Evolutionary conservation across 805 yeast species (phyloP).

Genomic region (Barnettozyma pratensis): DNA sequence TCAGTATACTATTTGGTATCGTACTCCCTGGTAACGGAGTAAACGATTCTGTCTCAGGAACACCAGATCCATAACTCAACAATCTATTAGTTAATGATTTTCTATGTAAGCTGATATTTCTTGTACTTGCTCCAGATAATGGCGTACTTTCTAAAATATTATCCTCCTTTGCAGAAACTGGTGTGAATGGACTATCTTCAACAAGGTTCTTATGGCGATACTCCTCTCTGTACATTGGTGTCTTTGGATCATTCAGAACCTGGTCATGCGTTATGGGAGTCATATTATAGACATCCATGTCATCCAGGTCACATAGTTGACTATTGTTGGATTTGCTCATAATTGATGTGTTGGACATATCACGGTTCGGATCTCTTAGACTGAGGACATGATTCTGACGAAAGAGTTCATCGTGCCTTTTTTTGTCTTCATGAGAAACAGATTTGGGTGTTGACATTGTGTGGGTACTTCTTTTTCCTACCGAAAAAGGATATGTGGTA

Average conservation of each 20-base stretch:
- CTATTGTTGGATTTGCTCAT: neutral
- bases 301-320: neutral
- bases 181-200: slow-evolving; percentile 8
- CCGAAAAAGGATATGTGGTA: no score
- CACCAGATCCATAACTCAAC: no score
- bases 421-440: slow-evolving; percentile 3
- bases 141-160: neutral
- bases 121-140: neutral
- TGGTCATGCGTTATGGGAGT: slow-evolving; percentile 16
- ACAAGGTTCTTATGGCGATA: slow-evolving; percentile 2
- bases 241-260: slow-evolving; percentile 23
- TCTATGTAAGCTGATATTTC: neutral
- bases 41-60: no score
- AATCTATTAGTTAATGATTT: no score
- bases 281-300: slow-evolving; percentile 4
- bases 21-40: neutral
- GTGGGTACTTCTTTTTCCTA: no score
- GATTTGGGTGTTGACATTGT: neutral
- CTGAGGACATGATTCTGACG: slow-evolving; percentile 17
- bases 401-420: slow-evolving; percentile 16
- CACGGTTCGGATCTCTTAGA: slow-evolving; percentile 10
- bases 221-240: slow-evolving; percentile 19
- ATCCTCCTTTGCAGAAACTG: slow-evolving; percentile 9
- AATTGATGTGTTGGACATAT: neutral
- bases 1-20: slow-evolving; percentile 21